Percentiles rank a stretch among this genome's conserved stretches.
Evolutionary conservation across 768 basidiomycete species (phyloP).

Genomic region (Boletus barrowsii): DNA sequence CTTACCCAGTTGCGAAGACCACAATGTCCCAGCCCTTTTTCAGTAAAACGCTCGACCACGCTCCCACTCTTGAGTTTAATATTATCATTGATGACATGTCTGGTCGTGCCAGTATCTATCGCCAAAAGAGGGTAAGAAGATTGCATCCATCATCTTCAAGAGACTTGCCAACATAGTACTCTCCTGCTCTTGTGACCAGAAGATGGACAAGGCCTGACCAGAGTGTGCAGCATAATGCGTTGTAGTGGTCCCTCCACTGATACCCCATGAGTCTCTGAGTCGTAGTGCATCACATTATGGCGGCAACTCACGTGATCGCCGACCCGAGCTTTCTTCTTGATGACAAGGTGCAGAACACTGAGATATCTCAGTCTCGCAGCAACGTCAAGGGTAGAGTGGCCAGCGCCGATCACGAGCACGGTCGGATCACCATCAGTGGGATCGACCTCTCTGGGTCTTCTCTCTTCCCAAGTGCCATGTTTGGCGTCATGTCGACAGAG

Average conservation of each 20-base stretch:
- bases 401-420: constrained; percentile 62
- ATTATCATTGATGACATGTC: constrained; percentile 43
- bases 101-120: constrained; percentile 38
- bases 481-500: not conserved
- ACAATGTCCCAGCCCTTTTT: constrained; percentile 32
- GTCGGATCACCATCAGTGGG: constrained; percentile 49
- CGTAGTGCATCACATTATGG: not conserved
- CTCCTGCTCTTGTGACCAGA: constrained; percentile 30
- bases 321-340: constrained; percentile 51
- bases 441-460: constrained; percentile 13
- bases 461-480: constrained; percentile 44
- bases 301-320: constrained; percentile 41
- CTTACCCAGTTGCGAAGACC: constrained; percentile 34
- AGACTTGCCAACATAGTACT: constrained; percentile 39
- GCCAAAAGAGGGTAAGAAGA: not conserved
- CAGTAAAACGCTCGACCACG: constrained; percentile 29
- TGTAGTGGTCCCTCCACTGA: constrained; percentile 57
- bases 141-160: too few species aligned
- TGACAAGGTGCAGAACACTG: constrained; percentile 49
- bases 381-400: constrained; percentile 62
- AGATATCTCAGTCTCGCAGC: constrained; percentile 64
- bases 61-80: constrained; percentile 51
- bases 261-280: not conserved
- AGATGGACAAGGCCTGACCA: constrained; percentile 34
- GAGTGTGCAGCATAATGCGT: constrained; percentile 54